Conservation (phyloP, 1,284 basidiomycete genomes). For the Mycena sp. region DNA sequence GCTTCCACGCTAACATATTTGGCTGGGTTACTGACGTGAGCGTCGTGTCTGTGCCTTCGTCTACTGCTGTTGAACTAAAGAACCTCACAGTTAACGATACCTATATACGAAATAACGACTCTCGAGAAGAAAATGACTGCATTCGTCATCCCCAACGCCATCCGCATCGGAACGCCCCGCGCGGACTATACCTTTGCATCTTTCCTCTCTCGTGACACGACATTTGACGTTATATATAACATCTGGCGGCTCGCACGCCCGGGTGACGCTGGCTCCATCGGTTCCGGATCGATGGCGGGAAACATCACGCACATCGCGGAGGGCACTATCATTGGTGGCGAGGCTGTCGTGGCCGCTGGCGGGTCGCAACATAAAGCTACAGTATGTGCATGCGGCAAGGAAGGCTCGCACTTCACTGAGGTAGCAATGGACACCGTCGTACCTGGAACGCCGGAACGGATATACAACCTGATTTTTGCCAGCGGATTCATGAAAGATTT, state of each 20-base stretch:
- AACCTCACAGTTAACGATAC: constrained; percentile 78
- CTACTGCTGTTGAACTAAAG: constrained; percentile 24
- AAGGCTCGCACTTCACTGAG: constrained; percentile 79
- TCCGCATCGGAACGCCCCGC: constrained; percentile 87
- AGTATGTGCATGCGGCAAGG: constrained; percentile 78
- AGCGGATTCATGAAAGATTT: constrained; percentile 97
- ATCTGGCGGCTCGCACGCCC: constrained; percentile 95
- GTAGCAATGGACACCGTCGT: constrained; percentile 82
- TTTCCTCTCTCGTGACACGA: constrained; percentile 95
- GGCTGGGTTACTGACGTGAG: constrained; percentile 97
- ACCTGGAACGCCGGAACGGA: constrained; percentile 92
- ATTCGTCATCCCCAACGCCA: constrained; percentile 98
- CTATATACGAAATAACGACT: constrained; percentile 89
- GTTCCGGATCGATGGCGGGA: constrained; percentile 43
- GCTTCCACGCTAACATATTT: constrained; percentile 99
- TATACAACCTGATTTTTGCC: constrained; percentile 96
- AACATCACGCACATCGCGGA: constrained; percentile 32
- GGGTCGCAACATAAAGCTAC: constrained; percentile 61
- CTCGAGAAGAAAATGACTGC: constrained; percentile 99
- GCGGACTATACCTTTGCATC: constrained; percentile 94
- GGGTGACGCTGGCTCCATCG: constrained; percentile 60
- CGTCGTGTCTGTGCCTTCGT: constrained; percentile 23
- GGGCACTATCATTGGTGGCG: constrained; percentile 31
- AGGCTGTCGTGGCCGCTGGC: constrained; percentile 20
- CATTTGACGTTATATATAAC: constrained; percentile 95